Evolutionary conservation across 2,329 filamentous ascomycete species (phyloP), one percentile per base, ranked within the genome.

Genomic region (Fusarium avenaceum): DNA sequence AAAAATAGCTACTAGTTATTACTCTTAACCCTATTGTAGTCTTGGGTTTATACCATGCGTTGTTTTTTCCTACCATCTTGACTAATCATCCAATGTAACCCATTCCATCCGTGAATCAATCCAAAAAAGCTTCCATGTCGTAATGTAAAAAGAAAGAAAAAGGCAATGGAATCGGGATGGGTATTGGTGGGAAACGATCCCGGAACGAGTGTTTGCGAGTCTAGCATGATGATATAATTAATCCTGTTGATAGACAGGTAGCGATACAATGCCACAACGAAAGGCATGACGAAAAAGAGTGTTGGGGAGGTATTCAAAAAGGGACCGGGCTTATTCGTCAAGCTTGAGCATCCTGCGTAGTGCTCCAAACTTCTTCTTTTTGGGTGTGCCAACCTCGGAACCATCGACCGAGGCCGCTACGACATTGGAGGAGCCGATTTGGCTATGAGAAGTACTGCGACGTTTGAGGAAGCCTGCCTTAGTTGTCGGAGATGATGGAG

Each of bases 331-430:
- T 79, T 80, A 84, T 64, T 84, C 82, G 63, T 84, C 75, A 57
- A 86, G 75, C 42, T 82, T 77, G 78, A 93, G 91, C 76, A 90
- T 90, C 76, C 83, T 87, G 76, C 90, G 87, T 75, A 93, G 77
- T 55, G 82, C 80, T 42, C 85, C 84, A 77, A 93, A 92, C 78
- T 90, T 91, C 84, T 92, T 92, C 80, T 86, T 87, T 80, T 79
- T 84, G 65, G 57, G 62, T 13, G 48, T 54, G 26, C 65, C 51
- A 10, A 68, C 54, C n/a, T 57, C 63, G 33, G 59, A 49, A 15
- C 60, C 66, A 24, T 70, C 55, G n/a, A 54, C 42, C 11, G 67
- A 63, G 32, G 49, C 60, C 17, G 54, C 24, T 13, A 43, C 28
- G 8, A 28, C 56, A 22, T 63, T 62, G 4, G 64, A 39, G 9